These are phyloP conservation scores for Blastocystis sp. DNA, from an alignment of 352 stramenopile genomes.

Conservation along the genomic window DNA sequence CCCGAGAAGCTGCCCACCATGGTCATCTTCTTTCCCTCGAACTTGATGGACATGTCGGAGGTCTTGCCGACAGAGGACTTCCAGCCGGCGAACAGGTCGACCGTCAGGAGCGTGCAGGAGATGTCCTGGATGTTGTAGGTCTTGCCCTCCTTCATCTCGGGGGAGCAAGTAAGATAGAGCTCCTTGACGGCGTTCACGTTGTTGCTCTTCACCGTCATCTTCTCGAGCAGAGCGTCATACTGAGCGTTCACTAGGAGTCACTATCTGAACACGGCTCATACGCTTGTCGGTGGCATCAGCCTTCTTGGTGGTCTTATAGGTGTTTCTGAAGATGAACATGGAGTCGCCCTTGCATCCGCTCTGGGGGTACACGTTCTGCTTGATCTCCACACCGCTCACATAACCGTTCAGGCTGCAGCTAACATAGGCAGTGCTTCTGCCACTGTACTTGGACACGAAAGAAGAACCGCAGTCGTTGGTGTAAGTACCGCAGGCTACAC, in stretches of 20 bases:
- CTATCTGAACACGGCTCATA: neutral
- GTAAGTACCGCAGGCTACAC: neutral
- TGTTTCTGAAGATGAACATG: neutral
- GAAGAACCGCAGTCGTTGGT: neutral
- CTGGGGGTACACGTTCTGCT: neutral
- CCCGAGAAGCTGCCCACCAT: neutral
- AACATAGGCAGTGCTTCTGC: neutral
- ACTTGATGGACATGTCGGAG: neutral
- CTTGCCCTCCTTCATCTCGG: neutral
- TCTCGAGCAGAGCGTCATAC: neutral
- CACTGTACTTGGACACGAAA: neutral
- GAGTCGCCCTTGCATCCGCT: neutral
- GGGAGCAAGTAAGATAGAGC: neutral
- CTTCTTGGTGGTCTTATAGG: neutral
- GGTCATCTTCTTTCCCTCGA: neutral
- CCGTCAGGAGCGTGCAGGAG: neutral
- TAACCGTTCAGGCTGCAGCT: neutral
- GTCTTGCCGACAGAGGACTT: neutral
- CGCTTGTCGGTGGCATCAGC: neutral
- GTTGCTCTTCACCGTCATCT: neutral
- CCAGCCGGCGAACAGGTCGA: neutral
- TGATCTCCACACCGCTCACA: neutral
- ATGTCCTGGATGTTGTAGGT: conserved; percentile 7
- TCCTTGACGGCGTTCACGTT: neutral
- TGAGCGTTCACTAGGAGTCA: neutral